Evolutionary conservation across 148 eudicot species (phyloP).

Genomic region (Limonium bicolor): DNA sequence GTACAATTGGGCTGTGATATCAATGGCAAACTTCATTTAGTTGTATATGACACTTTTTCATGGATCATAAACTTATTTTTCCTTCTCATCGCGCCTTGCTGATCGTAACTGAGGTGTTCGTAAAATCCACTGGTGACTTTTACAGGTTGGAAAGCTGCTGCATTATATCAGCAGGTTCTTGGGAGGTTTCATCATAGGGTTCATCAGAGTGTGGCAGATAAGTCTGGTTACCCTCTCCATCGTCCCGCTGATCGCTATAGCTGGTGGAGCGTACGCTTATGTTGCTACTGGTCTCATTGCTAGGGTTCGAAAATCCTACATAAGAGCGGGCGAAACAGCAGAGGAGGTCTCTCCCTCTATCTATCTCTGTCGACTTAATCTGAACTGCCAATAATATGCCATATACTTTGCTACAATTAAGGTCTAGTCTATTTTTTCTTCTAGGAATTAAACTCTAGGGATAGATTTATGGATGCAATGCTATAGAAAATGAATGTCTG

Average conservation of each 20-base stretch:
- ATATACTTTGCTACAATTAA: too few species aligned
- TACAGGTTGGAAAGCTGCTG: constrained; percentile 92
- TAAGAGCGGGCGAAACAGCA: constrained; percentile 88
- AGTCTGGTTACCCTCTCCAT: constrained; percentile 88
- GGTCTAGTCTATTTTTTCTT: too few species aligned
- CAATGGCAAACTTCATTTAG: too few species aligned
- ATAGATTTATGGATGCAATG: too few species aligned
- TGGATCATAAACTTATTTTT: too few species aligned
- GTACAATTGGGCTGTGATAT: too few species aligned
- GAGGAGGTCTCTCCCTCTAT: constrained; percentile 50
- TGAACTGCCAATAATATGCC: background rate
- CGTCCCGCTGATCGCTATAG: constrained; percentile 77
- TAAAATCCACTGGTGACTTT: too few species aligned
- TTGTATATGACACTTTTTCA: too few species aligned
- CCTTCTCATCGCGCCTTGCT: too few species aligned
- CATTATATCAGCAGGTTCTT: constrained; percentile 85
- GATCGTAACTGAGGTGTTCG: too few species aligned
- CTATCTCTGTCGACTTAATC: background rate
- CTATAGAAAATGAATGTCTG: too few species aligned
- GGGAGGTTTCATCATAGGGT: constrained; percentile 76
- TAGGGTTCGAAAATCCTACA: constrained; percentile 72
- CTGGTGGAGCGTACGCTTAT: constrained; percentile 83
- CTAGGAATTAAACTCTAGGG: too few species aligned
- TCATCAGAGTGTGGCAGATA: constrained; percentile 86
- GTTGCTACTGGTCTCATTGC: constrained; percentile 84